These are phyloP conservation scores for Mortierella sp. DNA, from an alignment of 371 early-diverging fungal species.

Conservation along the genomic window DNA sequence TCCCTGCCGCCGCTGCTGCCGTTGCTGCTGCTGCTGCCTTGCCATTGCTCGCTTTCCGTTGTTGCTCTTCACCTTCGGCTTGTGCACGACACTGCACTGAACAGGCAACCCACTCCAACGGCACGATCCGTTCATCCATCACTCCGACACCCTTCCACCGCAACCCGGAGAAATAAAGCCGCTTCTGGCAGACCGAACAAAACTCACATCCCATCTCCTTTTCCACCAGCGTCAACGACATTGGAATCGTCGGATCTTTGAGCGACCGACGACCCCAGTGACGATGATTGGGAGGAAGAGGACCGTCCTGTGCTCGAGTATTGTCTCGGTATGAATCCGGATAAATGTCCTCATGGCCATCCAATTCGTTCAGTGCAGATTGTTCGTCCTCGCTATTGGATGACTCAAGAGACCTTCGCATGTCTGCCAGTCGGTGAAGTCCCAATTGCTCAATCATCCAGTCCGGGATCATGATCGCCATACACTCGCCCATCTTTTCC, in stretches of 20 bases:
- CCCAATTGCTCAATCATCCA: slow-evolving; percentile 47
- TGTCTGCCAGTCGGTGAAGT: slow-evolving; percentile 32
- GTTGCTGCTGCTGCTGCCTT: not conserved
- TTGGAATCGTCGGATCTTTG: slow-evolving; percentile 17
- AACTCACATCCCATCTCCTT: slow-evolving; percentile 39
- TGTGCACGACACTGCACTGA: slow-evolving; percentile 47
- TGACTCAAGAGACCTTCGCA: slow-evolving; percentile 16
- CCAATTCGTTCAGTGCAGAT: not conserved
- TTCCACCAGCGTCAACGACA: slow-evolving; percentile 32
- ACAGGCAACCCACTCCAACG: slow-evolving; percentile 53
- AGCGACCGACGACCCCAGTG: not conserved
- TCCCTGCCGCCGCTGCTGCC: not conserved
- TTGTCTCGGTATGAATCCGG: slow-evolving; percentile 5
- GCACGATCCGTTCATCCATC: slow-evolving; percentile 54
- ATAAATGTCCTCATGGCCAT: slow-evolving; percentile 9
- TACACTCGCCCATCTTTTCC: slow-evolving; percentile 26
- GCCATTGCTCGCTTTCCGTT: not conserved
- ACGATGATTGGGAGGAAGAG: not conserved
- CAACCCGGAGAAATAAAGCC: slow-evolving; percentile 48
- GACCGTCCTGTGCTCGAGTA: not conserved
- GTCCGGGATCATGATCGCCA: slow-evolving; percentile 43
- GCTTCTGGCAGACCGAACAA: slow-evolving; percentile 49
- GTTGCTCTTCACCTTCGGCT: slow-evolving; percentile 31
- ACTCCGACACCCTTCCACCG: slow-evolving; percentile 56
- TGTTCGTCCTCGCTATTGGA: not conserved